Percentiles rank a stretch among this genome's conserved stretches.
Evolutionary conservation across 2,329 filamentous ascomycete species (phyloP).

Genomic region (Microcera coccophila): DNA sequence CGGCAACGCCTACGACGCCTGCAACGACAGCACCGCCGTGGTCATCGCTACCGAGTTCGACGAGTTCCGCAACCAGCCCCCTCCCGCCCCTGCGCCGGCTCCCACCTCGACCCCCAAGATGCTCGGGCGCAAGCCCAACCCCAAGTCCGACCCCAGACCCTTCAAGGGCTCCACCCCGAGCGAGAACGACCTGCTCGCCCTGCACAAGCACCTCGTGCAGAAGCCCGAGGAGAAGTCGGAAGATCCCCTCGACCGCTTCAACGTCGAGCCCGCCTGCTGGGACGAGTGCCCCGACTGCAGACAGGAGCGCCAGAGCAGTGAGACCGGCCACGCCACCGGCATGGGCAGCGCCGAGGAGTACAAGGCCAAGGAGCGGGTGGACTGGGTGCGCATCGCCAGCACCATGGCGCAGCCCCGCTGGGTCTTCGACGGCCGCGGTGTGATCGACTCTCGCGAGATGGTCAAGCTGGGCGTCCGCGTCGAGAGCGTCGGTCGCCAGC

Average conservation of each 20-base stretch:
- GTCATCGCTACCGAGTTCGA: conserved; percentile 56
- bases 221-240: conserved; percentile 25
- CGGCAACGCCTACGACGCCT: conserved; percentile 48
- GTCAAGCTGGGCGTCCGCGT: conserved; percentile 49
- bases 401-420: conserved; percentile 51
- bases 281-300: conserved; percentile 49
- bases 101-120: conserved; percentile 28
- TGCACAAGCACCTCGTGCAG: conserved; percentile 46
- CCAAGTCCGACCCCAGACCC: conserved; percentile 45
- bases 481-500: conserved; percentile 50
- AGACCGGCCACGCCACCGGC: conserved; percentile 38
- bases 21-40: conserved; percentile 45
- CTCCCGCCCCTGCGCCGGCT: conserved; percentile 24
- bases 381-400: conserved; percentile 49
- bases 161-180: conserved; percentile 36
- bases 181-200: conserved; percentile 45
- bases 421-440: conserved; percentile 55
- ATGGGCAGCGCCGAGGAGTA: conserved; percentile 44
- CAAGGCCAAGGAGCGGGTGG: conserved; percentile 44
- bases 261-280: conserved; percentile 43
- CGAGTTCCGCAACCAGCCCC: conserved; percentile 47
- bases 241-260: conserved; percentile 47
- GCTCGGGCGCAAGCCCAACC: conserved; percentile 36
- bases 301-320: conserved; percentile 37
- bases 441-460: conserved; percentile 48